Evolutionary conservation across 2,329 filamentous ascomycete genomes (phyloP), one percentile per base, ranked within the genome.

Genomic region (Fusarium paranaense): DNA sequence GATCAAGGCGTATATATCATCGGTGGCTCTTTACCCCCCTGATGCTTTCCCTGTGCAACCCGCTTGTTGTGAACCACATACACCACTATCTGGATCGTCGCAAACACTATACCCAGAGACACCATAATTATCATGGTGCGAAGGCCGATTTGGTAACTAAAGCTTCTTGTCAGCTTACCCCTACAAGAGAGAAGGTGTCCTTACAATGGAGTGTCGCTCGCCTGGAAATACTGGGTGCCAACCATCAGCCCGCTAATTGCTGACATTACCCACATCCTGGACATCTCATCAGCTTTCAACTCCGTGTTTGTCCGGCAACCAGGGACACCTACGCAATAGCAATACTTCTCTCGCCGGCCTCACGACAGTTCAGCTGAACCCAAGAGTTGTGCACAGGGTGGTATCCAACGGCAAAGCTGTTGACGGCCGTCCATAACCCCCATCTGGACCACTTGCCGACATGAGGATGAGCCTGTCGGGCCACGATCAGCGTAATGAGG

Each of bases 331-430:
- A 70, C 64, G 64, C 68, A 20, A 88, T 85, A 11, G 80, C 81
- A 52, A 88, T 85, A 67, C 85, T 88, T 54, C 86, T 77, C 74
- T 88, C 86, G 1, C 83, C 78, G 0, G 84, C 77, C 32, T 83
- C 84, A 7, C 78, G 79, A 73, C 86, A 87, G 73, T 88, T 89
- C 9, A 88, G 75, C 70, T 87, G 85, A 13, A 87, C 81, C 86
- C 86, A 88, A 1, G 85, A 83, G 75, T 88, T 88, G 65, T 88
- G 86, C 1, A 86, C 81, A 0, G 86, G 86, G 73, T 88, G 87
- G 70, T 88, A 88, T 0, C 86, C 85, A 2, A 88, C 86, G 0
- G 86, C 85, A 40, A 88, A 83, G 1, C 79, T 80, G 76, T 88
- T 88, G 16, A 88, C 82, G 0, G 80, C 79, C 4, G 87, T 88